Base-by-base conservation (phyloP, 2,329 filamentous ascomycete species). In the Akanthomyces uredinophilus region DNA sequence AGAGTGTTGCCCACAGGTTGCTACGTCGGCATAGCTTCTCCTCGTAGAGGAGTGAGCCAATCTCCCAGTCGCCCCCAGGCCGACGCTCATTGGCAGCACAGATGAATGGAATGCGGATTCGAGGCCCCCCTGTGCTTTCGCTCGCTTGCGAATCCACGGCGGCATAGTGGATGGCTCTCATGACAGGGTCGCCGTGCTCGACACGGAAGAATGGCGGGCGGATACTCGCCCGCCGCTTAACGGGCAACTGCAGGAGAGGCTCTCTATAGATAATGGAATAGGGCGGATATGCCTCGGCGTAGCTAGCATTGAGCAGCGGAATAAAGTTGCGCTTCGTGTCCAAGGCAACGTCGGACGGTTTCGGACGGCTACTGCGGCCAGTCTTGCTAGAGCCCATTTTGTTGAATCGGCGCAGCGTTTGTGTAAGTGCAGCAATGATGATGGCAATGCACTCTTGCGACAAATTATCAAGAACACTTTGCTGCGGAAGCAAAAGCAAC, bases 31-130 rank as follows among this genome's bases (percentile, higher is more conserved):
- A 90, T 43, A 93, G 82, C 66, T 87, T 87, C 73, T 92, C 90
- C 75, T 79, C 77, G 64, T 78, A 78, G 39, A 77, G 77, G 3
- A 75, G 72, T 14, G 76, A 79, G 64, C 80, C 81, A 7, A 82
- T 88, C 68, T 92, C 89, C 90, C 90, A 93, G 70, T 92, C 89
- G n/a, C 90, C 90, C 11, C 90, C 90, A 0, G 89, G 82, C 43
- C 88, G 81, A 70, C 88, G 89, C 71, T 92, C 89, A 74, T 92
- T 91, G 53, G 90, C 90, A 61, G 86, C 83, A 66, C 88, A 91
- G 65, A 91, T 84, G 63, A 91, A 87, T 0, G 87, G 86, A 61
- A 90, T 81, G 3, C 76, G 73, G 43, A 77, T 68, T 55, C 74
- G 68, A 37, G 68, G 62, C 4, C 72, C 73, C 27, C 73, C 72